Evolutionary conservation across 768 basidiomycete species (phyloP).

Genomic region (Sarcodon aspratus): DNA sequence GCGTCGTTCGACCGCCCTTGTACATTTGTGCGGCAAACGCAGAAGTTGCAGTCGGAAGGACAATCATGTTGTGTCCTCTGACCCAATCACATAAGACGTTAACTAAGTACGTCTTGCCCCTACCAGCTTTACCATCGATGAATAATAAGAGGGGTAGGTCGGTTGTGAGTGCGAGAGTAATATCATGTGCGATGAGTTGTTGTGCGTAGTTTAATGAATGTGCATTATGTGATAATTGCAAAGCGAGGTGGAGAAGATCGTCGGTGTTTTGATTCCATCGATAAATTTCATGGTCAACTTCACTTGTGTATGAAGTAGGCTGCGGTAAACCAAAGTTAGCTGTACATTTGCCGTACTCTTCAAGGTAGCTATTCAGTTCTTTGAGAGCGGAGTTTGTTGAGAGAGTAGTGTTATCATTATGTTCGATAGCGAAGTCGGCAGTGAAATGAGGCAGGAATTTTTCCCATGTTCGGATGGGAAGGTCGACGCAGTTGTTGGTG

Average conservation of each 20-base stretch:
- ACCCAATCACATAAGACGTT: constrained; percentile 22
- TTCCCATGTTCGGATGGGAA: constrained; percentile 17
- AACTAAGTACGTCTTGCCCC: constrained; percentile 28
- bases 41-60: constrained; percentile 24
- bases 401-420: constrained; percentile 8
- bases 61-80: constrained; percentile 16
- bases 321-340: constrained; percentile 18
- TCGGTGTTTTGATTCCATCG: no score
- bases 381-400: constrained; percentile 13
- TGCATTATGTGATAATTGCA: no score
- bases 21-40: constrained; percentile 29
- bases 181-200: no score
- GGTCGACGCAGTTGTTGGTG: constrained; percentile 18
- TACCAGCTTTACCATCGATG: constrained; percentile 27
- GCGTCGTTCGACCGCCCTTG: constrained; percentile 23
- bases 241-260: no score
- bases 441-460: constrained; percentile 12
- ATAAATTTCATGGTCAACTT: constrained; percentile 17
- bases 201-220: no score
- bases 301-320: constrained; percentile 12
- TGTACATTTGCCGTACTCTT: constrained; percentile 16
- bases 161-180: no score
- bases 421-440: constrained; percentile 10
- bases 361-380: constrained; percentile 11
- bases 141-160: no score